Evolutionary conservation across 495 filamentous ascomycete genomes (phyloP).

Genomic region (Penicillium psychrofluorescens): DNA sequence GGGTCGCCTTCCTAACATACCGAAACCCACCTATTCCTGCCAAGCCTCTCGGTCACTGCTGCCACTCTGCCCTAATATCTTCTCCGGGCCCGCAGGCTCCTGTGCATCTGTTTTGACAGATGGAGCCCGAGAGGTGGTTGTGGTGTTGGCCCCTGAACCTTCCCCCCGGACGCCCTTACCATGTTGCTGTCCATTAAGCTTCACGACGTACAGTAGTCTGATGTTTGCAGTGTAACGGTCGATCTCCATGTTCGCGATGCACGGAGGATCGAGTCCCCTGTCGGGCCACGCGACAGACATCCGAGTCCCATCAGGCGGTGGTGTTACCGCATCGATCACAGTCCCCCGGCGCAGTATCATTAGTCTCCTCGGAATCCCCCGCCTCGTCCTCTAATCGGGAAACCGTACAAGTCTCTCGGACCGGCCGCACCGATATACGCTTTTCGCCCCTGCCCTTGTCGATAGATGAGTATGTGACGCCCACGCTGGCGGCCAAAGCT

Average conservation of each 20-base stretch:
- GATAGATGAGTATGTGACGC: slow-evolving; percentile 16
- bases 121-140: not conserved
- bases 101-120: not conserved
- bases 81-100: too few relatives aligned
- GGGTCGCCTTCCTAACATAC: slow-evolving; percentile 1
- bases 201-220: not conserved
- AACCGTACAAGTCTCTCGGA: not conserved
- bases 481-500: slow-evolving; percentile 17
- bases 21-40: too few relatives aligned
- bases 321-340: slow-evolving; percentile 15
- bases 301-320: not conserved
- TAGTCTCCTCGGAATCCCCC: slow-evolving; percentile 1
- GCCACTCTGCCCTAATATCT: too few relatives aligned
- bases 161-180: too few relatives aligned
- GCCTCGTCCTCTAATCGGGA: slow-evolving; percentile 1
- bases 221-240: slow-evolving; percentile 22
- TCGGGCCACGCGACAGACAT: slow-evolving; percentile 9
- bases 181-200: too few relatives aligned
- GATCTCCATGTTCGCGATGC: slow-evolving; percentile 23
- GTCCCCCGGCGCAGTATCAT: slow-evolving; percentile 2
- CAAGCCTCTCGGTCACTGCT: too few relatives aligned
- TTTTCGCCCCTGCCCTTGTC: slow-evolving; percentile 2
- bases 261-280: slow-evolving; percentile 16
- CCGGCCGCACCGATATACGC: slow-evolving; percentile 3
- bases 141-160: too few relatives aligned